These are phyloP conservation scores for Scalesia atractyloides DNA, from an alignment of 129 eudicot genomes.

Conservation along the genomic window DNA sequence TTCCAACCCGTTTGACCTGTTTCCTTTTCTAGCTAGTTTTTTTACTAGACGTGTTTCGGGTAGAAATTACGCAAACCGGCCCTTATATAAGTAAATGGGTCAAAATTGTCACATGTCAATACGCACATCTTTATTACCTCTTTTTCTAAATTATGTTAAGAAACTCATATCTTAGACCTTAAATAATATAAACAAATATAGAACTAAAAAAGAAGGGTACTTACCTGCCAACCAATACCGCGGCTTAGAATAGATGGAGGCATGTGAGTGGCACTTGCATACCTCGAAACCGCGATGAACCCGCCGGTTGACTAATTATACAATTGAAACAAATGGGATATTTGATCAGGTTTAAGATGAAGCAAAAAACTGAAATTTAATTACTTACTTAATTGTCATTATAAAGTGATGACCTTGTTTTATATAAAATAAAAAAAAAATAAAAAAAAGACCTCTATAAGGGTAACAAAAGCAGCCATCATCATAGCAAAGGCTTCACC, in stretches of 20 bases:
- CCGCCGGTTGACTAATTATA: slow-evolving; percentile 64
- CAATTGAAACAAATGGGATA: slow-evolving; percentile 17
- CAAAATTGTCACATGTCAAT: background rate
- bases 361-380: slow-evolving; percentile 5
- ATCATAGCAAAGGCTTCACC: slow-evolving; percentile 88
- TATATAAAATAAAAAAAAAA: background rate
- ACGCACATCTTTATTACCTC: background rate
- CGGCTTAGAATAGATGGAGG: slow-evolving; percentile 75
- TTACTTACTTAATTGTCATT: background rate
- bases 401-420: background rate
- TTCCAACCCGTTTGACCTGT: background rate
- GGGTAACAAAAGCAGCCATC: slow-evolving; percentile 73
- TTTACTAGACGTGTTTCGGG: background rate
- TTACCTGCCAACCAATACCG: slow-evolving; percentile 84
- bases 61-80: background rate
- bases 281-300: slow-evolving; percentile 71
- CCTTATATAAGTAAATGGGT: slow-evolving; percentile 1
- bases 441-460: slow-evolving; percentile 49
- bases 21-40: background rate
- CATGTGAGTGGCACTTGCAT: slow-evolving; percentile 76
- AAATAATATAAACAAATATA: background rate
- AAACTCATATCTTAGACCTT: background rate
- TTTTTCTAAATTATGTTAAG: background rate
- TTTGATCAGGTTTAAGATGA: slow-evolving; percentile 6
- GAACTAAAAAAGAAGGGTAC: background rate